Conservation (phyloP, 2,329 filamentous ascomycete genomes). For the Phoma herbarum region DNA sequence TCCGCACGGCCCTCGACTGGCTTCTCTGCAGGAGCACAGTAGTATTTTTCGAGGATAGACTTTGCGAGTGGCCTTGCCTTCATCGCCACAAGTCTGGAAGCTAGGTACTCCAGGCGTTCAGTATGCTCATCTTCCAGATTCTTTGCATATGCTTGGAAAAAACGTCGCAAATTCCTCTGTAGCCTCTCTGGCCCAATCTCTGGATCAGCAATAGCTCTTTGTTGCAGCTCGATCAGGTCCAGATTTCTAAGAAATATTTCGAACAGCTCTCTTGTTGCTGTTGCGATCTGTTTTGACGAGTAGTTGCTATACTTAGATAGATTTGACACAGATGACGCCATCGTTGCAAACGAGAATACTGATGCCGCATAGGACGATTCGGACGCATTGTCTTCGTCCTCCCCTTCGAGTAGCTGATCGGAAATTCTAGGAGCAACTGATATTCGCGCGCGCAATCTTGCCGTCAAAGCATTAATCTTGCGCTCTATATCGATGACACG, state of each 20-base stretch:
- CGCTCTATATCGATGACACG: no score
- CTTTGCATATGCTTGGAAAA: background rate
- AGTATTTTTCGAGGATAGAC: background rate
- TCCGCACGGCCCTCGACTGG: background rate
- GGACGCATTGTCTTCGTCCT: no score
- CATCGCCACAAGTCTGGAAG: background rate
- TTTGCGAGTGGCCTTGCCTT: background rate
- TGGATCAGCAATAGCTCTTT: background rate
- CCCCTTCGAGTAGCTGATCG: no score
- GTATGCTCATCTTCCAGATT: background rate
- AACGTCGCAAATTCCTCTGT: background rate
- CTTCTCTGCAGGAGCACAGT: background rate
- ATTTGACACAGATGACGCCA: background rate
- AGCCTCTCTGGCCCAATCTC: background rate
- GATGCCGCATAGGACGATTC: background rate
- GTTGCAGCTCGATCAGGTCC: background rate
- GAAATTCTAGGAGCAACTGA: no score
- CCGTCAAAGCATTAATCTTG: no score
- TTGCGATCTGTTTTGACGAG: background rate
- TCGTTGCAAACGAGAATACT: background rate
- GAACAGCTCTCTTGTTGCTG: background rate
- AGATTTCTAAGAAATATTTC: background rate
- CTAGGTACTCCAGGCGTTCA: background rate
- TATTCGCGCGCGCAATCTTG: no score
- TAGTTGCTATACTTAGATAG: background rate